Evolutionary conservation across 352 stramenopile species (phyloP).

Genomic region (Pythium aristosporum): DNA sequence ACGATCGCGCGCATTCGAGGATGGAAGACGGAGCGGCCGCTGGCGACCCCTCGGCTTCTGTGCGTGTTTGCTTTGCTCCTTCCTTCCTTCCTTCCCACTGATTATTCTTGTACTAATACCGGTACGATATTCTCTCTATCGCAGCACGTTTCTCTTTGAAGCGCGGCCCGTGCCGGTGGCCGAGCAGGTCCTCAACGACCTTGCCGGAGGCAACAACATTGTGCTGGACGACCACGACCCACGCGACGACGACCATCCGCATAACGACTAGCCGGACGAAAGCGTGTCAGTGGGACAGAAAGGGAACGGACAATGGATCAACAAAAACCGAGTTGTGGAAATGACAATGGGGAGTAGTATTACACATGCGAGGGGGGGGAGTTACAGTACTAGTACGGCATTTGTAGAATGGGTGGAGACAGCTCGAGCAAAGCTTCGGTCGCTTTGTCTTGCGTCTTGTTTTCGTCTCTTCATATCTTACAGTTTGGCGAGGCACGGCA

Average conservation of each 20-base stretch:
- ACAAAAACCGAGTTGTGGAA: too few relatives aligned
- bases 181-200: constrained; percentile 64
- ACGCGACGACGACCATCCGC: constrained; percentile 36
- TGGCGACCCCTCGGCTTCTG: constrained; percentile 92
- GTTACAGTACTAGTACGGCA: not conserved
- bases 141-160: constrained; percentile 67
- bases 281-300: not conserved
- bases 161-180: constrained; percentile 39
- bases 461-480: constrained; percentile 4
- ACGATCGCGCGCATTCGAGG: constrained; percentile 94
- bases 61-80: constrained; percentile 34
- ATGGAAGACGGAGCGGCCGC: constrained; percentile 90
- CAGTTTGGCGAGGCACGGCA: not conserved
- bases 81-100: too few relatives aligned
- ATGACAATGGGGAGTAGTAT: not conserved
- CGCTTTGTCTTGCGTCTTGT: not conserved
- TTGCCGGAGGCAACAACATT: constrained; percentile 40
- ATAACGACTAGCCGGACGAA: constrained; percentile 47
- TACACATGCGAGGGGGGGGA: not conserved
- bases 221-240: constrained; percentile 40
- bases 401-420: too few relatives aligned
- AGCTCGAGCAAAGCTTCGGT: constrained; percentile 2
- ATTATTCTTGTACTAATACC: too few relatives aligned
- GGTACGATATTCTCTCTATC: not conserved
- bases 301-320: not conserved